Base-by-base conservation (phyloP, 768 basidiomycete genomes). In the Cyathus striatus region DNA sequence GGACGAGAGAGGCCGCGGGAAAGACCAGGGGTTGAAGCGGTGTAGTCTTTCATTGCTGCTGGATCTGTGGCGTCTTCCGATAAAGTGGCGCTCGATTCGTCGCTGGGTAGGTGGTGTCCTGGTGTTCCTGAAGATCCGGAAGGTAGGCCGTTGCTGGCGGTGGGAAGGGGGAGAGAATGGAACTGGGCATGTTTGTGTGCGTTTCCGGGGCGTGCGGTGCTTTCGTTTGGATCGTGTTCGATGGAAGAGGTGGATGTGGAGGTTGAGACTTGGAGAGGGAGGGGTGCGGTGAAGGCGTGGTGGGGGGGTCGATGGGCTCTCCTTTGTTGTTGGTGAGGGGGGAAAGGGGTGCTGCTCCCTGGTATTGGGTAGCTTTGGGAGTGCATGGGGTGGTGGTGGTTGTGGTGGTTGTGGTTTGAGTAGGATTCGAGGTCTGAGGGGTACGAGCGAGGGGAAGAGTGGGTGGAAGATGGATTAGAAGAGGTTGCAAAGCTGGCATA, bases 1-100 rank as follows among this genome's bases (percentile, higher is more conserved):
- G 81, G 72, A n/a, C 84, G 66, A 16, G 72, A 68, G 16, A 82
- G 72, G 12, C 70, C 72, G 13, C 58, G 52, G 10, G 65, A 57
- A n/a, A 72, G 56, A 12, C 61, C 63, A 0, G 63, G 61, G 0
- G 61, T 59, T 7, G 53, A 53, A 5, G 49, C 40, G 2, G 52
- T 45, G 42, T 49, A 54, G 43, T 51, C 49, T 5, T 26, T 38
- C 13, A 32, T 38, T 25, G 47, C 41, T n/a, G 47, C 35, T 9
- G 35, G 35, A 9, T 9, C 7, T 36, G 41, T 35, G n/a, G 39
- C 25, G 4, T 48, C 26, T 30, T 40, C 40, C 34, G 36, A 23
- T 18, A 23, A 18, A 34, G 18, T 16, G 30, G 49, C 16, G 18
- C 39, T 40, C 7, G 53, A 40, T n/a, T 49, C 17, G 26, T 42